phyloP scores from a whole-genome alignment of 78 protist species.

The Creolimax fragrantissima region DNA sequence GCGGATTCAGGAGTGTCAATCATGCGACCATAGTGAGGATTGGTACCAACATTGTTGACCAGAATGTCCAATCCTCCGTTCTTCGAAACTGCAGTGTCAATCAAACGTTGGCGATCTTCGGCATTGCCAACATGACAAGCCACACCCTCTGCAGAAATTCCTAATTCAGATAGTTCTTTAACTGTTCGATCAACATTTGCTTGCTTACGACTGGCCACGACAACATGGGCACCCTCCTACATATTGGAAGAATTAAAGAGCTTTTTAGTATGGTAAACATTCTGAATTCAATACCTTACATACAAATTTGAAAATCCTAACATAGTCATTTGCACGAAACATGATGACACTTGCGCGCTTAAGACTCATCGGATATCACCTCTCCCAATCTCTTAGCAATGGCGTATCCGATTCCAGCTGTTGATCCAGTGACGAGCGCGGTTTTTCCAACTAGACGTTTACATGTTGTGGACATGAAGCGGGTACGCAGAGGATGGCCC shows the following conservation, averaged over 20 bases:
- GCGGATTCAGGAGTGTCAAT: not conserved
- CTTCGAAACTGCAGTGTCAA: not conserved
- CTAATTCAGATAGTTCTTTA: not conserved
- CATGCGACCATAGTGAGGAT: slow-evolving; percentile 1
- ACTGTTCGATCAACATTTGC: slow-evolving; percentile 3
- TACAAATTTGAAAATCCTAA: too few species aligned
- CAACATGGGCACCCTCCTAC: slow-evolving; percentile 29
- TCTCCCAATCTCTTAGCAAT: slow-evolving; percentile 24
- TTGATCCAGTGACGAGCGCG: slow-evolving; percentile 40
- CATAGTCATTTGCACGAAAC: too few species aligned
- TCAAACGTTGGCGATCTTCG: not conserved
- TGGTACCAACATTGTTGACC: slow-evolving; percentile 40
- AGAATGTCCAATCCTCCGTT: slow-evolving; percentile 31
- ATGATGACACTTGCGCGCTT: too few species aligned
- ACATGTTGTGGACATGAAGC: too few species aligned
- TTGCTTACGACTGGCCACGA: slow-evolving; percentile 26
- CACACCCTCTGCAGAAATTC: not conserved
- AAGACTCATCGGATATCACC: too few species aligned
- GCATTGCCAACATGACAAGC: slow-evolving; percentile 2
- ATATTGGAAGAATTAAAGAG: too few species aligned
- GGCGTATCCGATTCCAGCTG: slow-evolving; percentile 41
- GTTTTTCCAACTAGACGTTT: too few species aligned
- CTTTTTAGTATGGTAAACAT: too few species aligned
- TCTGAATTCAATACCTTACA: too few species aligned
- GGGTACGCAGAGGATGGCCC: too few species aligned